These are phyloP conservation scores for Termitomyces sp. DNA, from an alignment of 768 basidiomycete species.

Conservation along the genomic window DNA sequence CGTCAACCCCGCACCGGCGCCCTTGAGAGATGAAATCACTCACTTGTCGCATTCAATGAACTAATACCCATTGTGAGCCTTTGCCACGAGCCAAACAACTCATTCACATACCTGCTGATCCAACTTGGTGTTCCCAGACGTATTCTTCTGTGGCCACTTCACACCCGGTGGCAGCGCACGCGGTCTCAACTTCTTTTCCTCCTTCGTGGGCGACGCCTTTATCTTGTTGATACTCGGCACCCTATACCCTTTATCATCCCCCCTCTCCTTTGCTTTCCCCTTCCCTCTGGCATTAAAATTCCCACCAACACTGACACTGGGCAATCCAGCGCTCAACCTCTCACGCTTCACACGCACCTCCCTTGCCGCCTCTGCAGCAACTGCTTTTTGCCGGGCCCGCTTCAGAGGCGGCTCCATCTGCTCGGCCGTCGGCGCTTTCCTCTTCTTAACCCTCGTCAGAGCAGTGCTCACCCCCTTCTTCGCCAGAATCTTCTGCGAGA, in stretches of 20 bases:
- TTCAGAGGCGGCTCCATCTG: slow-evolving; percentile 27
- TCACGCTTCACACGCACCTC: not conserved
- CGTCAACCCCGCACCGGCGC: not conserved
- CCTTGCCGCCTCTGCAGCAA: not conserved
- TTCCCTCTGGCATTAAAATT: not conserved
- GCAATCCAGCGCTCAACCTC: not conserved
- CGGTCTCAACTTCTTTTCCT: slow-evolving; percentile 8
- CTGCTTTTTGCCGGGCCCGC: slow-evolving; percentile 15
- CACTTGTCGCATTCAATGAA: slow-evolving; percentile 13
- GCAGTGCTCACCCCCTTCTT: slow-evolving; percentile 19
- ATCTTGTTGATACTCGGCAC: slow-evolving; percentile 7
- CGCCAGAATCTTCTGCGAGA: slow-evolving; percentile 10
- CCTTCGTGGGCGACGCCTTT: slow-evolving; percentile 4
- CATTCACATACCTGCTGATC: slow-evolving; percentile 22
- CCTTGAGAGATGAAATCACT: not conserved
- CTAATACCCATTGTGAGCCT: slow-evolving; percentile 15
- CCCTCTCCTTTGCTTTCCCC: slow-evolving; percentile 9
- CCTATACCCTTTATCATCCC: not conserved
- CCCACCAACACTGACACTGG: not conserved
- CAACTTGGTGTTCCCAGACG: slow-evolving; percentile 21
- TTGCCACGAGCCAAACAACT: not conserved
- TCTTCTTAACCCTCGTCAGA: slow-evolving; percentile 27
- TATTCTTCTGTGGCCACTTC: slow-evolving; percentile 23
- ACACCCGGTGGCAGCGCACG: slow-evolving; percentile 1
- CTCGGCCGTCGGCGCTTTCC: slow-evolving; percentile 19